phyloP scores from a whole-genome alignment of 371 early-diverging fungal species.

The Mucor plumbeus region DNA sequence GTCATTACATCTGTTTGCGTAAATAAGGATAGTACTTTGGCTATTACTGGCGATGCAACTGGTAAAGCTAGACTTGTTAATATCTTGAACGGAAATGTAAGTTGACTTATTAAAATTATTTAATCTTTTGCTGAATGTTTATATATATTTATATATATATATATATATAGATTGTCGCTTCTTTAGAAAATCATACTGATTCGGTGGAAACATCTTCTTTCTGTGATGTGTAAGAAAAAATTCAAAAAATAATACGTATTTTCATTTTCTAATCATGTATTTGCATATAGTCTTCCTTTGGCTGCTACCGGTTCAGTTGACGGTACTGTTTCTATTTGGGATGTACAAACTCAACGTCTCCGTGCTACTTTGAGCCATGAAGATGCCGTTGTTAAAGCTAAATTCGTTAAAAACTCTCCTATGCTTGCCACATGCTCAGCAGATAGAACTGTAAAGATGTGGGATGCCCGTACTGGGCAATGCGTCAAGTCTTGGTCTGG shows the following conservation, averaged over 20 bases:
- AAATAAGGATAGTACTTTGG: slow-evolving; percentile 76
- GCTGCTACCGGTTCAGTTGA: slow-evolving; percentile 91
- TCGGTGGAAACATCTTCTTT: slow-evolving; percentile 82
- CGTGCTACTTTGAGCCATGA: slow-evolving; percentile 73
- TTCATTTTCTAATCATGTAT: not conserved
- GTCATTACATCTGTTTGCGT: slow-evolving; percentile 81
- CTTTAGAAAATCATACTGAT: slow-evolving; percentile 78
- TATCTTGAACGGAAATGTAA: slow-evolving; percentile 68
- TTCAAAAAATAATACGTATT: slow-evolving; percentile 37
- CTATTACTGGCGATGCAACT: slow-evolving; percentile 83
- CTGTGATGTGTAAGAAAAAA: slow-evolving; percentile 44
- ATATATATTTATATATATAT: not conserved
- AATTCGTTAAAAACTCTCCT: slow-evolving; percentile 72
- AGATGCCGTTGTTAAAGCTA: slow-evolving; percentile 85
- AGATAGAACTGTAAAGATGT: slow-evolving; percentile 79
- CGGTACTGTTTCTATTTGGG: slow-evolving; percentile 88
- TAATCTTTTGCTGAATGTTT: too few relatives aligned
- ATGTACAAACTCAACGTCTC: slow-evolving; percentile 75
- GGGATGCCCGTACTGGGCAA: slow-evolving; percentile 87
- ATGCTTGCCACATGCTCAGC: slow-evolving; percentile 73
- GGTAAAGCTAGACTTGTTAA: slow-evolving; percentile 81
- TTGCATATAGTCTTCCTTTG: slow-evolving; percentile 49
- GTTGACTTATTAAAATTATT: slow-evolving; percentile 7
- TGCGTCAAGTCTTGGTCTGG: slow-evolving; percentile 78
- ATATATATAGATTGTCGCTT: slow-evolving; percentile 75